phyloP scores from a whole-genome alignment of 495 filamentous ascomycete genomes.

The Cercophora newfieldiana region DNA sequence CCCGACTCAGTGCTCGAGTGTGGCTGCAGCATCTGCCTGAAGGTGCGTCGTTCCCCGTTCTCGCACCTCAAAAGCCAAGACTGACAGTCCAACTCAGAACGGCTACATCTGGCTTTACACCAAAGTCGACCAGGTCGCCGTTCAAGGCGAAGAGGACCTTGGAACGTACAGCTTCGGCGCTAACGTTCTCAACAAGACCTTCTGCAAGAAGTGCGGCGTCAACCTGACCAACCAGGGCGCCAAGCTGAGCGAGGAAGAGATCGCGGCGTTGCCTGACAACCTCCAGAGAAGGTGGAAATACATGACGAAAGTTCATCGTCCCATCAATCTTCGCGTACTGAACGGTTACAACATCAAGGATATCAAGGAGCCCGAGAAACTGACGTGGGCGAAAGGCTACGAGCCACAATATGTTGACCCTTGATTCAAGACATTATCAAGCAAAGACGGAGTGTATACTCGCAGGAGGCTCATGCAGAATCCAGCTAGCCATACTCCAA shows the following conservation, averaged over 20 bases:
- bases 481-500: too few relatives aligned
- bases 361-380: slow-evolving; percentile 23
- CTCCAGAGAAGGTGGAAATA: slow-evolving; percentile 16
- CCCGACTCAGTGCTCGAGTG: slow-evolving; percentile 27
- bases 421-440: too few relatives aligned
- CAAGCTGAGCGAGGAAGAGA: slow-evolving; percentile 19
- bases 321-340: slow-evolving; percentile 28
- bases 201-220: slow-evolving; percentile 47
- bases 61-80: neutral
- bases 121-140: slow-evolving; percentile 23
- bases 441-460: too few relatives aligned
- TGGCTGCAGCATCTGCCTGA: slow-evolving; percentile 44
- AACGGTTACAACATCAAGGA: slow-evolving; percentile 31
- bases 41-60: slow-evolving; percentile 29
- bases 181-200: slow-evolving; percentile 30
- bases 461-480: too few relatives aligned
- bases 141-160: slow-evolving; percentile 35
- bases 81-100: neutral
- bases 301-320: neutral
- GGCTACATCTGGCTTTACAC: slow-evolving; percentile 37
- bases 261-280: slow-evolving; percentile 18
- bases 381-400: slow-evolving; percentile 9
- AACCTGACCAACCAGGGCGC: slow-evolving; percentile 24
- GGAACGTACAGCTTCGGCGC: slow-evolving; percentile 32
- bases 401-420: slow-evolving; percentile 37